Evolutionary conservation across 179 eudicot genomes (phyloP).

Genomic region (Gypsophila paniculata): DNA sequence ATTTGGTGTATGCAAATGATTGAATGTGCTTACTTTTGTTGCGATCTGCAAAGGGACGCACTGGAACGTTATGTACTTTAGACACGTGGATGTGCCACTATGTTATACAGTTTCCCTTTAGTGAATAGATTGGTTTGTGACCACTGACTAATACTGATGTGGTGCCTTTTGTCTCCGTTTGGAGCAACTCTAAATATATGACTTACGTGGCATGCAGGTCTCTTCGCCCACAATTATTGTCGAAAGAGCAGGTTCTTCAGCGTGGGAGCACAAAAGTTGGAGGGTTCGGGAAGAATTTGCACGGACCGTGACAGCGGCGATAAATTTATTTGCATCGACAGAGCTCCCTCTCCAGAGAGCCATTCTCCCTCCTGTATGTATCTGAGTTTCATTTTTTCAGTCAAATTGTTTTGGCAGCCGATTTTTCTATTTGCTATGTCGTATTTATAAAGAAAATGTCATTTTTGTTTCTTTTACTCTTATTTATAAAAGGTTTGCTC

Average conservation of each 20-base stretch:
- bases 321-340: slow-evolving; percentile 81
- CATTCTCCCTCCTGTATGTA: slow-evolving; percentile 87
- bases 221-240: slow-evolving; percentile 94
- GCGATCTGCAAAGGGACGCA: background rate
- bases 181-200: background rate
- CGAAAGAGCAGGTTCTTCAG: slow-evolving; percentile 92
- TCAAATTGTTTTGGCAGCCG: background rate
- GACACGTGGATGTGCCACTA: background rate
- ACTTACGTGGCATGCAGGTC: slow-evolving; percentile 49
- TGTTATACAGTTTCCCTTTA: background rate
- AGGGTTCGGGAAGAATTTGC: slow-evolving; percentile 97
- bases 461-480: slow-evolving; percentile 3
- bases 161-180: background rate
- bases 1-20: background rate
- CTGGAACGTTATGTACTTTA: background rate
- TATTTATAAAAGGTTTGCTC: slow-evolving; percentile 3
- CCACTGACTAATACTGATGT: background rate
- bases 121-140: background rate
- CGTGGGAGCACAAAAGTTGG: slow-evolving; percentile 97
- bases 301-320: slow-evolving; percentile 91
- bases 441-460: background rate
- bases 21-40: background rate
- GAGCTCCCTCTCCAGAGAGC: slow-evolving; percentile 98
- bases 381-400: background rate
- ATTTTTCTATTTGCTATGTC: background rate